phyloP scores from a whole-genome alignment of 2,329 filamentous ascomycete genomes.

The Diaporthe citrichinensis region DNA sequence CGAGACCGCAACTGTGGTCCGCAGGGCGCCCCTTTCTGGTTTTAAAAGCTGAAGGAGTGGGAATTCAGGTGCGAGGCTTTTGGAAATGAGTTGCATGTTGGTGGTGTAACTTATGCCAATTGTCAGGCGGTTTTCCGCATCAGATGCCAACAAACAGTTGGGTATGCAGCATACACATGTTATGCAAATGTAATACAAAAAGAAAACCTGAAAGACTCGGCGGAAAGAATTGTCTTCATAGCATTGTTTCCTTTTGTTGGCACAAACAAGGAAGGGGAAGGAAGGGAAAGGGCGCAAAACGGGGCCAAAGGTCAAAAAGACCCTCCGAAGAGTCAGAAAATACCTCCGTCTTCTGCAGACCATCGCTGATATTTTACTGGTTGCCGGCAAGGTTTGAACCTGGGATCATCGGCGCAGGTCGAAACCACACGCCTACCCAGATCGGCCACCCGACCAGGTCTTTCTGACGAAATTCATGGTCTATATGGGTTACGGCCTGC shows the following conservation, averaged over 20 bases:
- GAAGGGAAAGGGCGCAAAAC: neutral
- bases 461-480: neutral
- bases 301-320: neutral
- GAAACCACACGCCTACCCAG: neutral
- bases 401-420: neutral
- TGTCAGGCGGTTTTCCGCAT: no score
- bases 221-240: no score
- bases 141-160: no score
- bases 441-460: neutral
- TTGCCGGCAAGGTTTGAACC: neutral
- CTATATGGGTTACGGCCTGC: neutral
- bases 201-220: no score
- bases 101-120: no score
- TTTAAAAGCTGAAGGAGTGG: neutral
- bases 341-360: neutral
- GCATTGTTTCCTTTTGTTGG: no score
- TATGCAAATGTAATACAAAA: no score
- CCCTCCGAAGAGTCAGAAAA: neutral
- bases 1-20: neutral
- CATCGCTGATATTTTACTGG: neutral
- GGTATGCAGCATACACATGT: no score
- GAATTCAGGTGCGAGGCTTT: neutral
- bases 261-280: no score
- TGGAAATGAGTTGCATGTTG: no score
- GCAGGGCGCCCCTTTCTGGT: neutral